Base-by-base conservation (phyloP, 139 green algal species). In the Auxenochlorella pyrenoidosa region DNA sequence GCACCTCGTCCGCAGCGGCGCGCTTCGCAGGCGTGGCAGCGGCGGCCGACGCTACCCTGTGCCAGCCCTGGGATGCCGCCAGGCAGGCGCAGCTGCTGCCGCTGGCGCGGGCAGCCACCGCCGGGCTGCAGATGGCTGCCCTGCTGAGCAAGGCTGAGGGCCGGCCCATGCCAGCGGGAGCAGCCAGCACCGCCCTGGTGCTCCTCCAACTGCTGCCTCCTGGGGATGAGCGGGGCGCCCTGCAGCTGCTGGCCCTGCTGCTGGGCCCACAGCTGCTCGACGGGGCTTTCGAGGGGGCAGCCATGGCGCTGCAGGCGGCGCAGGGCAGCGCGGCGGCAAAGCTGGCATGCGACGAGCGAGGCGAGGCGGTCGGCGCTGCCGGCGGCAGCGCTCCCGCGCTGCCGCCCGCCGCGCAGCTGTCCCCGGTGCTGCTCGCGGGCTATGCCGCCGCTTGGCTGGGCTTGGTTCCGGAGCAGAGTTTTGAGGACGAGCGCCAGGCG, bases 381-480 rank as follows among this genome's bases (percentile, higher is more conserved):
- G 41, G 43, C 43, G n/a, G 43, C 75, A 47, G 43, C 15, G n/a
- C 47, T 19, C 88, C 84, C 28, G 6, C 51, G 1, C 34, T 85
- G 41, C 83, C 88, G 8, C 28, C 28, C 28, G 18, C 38, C 1
- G 19, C n/a, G 10, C 30, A 40, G 22, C 79, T 87, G 41, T 76
- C 71, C 5, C 36, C 38, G 6, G 28, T 84, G 59, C 65, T 92
- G 60, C 85, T 92, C n/a, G 43, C 80, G 24, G 89, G 90, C 34
- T 93, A 90, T 38, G 90, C 84, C 30, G 90, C 90, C 21, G 41
- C 84, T 5, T 91, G 87, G 87, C 80, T 93, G 72, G 90, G 84
- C 18, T 70, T 93, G 65, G 90, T 91, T 21, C 60, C 51, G 4
- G 78, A 85, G 40, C 40, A 44, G 1, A 30, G 12, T 21, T 36